These are phyloP conservation scores for Lipomyces yamadae DNA, from an alignment of 805 yeast species.

Conservation along the genomic window DNA sequence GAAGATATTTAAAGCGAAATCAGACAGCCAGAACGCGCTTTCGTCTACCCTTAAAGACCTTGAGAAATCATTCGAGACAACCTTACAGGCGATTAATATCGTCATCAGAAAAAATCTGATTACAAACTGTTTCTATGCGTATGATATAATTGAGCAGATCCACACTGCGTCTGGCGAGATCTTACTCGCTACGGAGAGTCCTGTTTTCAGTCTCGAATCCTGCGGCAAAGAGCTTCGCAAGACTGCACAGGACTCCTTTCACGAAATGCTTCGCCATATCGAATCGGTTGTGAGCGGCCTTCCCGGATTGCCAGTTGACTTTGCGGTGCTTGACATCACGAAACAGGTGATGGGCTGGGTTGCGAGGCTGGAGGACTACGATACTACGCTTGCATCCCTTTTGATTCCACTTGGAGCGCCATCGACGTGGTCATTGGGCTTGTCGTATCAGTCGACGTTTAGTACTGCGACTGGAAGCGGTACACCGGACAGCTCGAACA, in stretches of 20 bases:
- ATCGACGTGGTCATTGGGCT: constrained; percentile 21
- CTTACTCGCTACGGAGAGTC: constrained; percentile 38
- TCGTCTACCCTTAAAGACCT: constrained; percentile 36
- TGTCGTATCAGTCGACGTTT: constrained; percentile 16
- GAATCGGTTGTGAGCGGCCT: constrained; percentile 56
- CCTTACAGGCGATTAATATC: constrained; percentile 29
- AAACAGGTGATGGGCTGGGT: constrained; percentile 73
- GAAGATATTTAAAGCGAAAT: constrained; percentile 19
- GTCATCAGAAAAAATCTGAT: constrained; percentile 50
- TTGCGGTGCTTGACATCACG: constrained; percentile 71
- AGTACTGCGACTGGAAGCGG: constrained; percentile 13
- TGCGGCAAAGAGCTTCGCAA: constrained; percentile 38
- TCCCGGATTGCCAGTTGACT: constrained; percentile 63
- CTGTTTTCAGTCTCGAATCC: constrained; percentile 28
- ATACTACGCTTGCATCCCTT: constrained; percentile 36
- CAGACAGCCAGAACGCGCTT: constrained; percentile 19
- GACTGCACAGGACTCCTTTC: constrained; percentile 51
- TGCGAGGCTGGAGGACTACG: constrained; percentile 66
- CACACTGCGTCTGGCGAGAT: constrained; percentile 45
- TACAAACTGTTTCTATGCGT: constrained; percentile 58
- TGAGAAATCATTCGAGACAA: constrained; percentile 37
- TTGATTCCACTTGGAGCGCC: constrained; percentile 33
- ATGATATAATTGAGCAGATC: constrained; percentile 62
- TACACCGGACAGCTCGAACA: constrained; percentile 18
- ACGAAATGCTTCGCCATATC: constrained; percentile 61